A percentile compares a stretch with the other conserved stretches of the same genome.
Evolutionary conservation across 805 yeast genomes (phyloP).

Genomic region (Priceomyces fermenticarens): DNA sequence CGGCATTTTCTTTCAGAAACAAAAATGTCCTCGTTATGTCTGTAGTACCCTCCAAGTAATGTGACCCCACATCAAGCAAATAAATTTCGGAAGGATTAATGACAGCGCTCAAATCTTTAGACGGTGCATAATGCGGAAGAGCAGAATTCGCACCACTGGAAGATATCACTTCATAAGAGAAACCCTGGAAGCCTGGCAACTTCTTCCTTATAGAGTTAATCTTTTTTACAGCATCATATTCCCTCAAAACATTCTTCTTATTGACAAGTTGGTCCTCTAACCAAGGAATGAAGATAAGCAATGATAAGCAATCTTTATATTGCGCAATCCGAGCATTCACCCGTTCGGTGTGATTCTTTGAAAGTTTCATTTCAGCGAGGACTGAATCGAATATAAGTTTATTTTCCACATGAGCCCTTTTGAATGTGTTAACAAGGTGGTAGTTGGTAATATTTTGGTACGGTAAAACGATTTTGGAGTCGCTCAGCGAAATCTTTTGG

Average conservation of each 20-base stretch:
- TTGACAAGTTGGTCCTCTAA: constrained; percentile 54
- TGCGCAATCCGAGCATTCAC: constrained; percentile 74
- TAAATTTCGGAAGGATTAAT: constrained; percentile 70
- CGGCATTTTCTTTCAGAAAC: constrained; percentile 36
- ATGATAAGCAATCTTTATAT: constrained; percentile 76
- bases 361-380: constrained; percentile 56
- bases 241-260: constrained; percentile 46
- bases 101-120: constrained; percentile 50
- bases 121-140: constrained; percentile 73
- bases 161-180: constrained; percentile 74
- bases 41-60: constrained; percentile 90
- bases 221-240: constrained; percentile 63
- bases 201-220: constrained; percentile 54
- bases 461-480: constrained; percentile 30
- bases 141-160: constrained; percentile 76
- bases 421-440: constrained; percentile 30
- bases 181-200: constrained; percentile 56
- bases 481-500: constrained; percentile 11
- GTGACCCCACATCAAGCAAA: constrained; percentile 88
- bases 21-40: constrained; percentile 90
- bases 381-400: constrained; percentile 26
- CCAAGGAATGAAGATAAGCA: constrained; percentile 79
- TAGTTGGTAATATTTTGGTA: constrained; percentile 24
- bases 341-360: constrained; percentile 73
- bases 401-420: constrained; percentile 23